phyloP scores from a whole-genome alignment of 208 protist genomes.

The Leishmania turanica region DNA sequence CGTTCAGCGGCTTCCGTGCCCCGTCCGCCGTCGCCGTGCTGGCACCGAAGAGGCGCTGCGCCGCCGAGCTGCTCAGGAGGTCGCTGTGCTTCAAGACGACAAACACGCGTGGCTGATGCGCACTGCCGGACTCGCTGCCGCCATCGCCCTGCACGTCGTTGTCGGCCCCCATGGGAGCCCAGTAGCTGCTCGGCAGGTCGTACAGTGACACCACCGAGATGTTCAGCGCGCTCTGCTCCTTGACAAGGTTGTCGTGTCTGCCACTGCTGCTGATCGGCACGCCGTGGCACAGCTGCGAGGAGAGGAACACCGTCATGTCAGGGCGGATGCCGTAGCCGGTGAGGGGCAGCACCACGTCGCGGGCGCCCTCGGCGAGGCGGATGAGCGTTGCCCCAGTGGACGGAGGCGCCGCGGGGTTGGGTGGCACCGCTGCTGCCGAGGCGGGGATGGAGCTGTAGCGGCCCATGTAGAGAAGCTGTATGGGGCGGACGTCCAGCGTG shows the following conservation, averaged over 20 bases:
- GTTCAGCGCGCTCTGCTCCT: constrained; percentile 52
- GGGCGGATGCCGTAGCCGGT: constrained; percentile 64
- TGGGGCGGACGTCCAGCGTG: constrained; percentile 47
- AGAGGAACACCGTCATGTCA: constrained; percentile 67
- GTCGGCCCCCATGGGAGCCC: not conserved
- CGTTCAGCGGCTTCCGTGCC: constrained; percentile 34
- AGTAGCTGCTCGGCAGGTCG: constrained; percentile 66
- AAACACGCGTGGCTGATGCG: constrained; percentile 32
- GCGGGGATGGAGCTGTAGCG: constrained; percentile 41
- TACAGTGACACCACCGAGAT: constrained; percentile 56
- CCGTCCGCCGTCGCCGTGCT: constrained; percentile 6
- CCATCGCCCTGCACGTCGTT: not conserved
- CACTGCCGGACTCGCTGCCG: not conserved
- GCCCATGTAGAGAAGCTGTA: constrained; percentile 60
- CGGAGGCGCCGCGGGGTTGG: constrained; percentile 1
- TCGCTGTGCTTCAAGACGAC: constrained; percentile 41
- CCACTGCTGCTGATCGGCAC: not conserved
- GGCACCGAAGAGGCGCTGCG: constrained; percentile 44
- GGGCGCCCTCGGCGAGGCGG: constrained; percentile 48
- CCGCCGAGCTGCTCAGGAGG: constrained; percentile 34
- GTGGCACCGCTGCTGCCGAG: not conserved
- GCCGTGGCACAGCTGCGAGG: constrained; percentile 37
- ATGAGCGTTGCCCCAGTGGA: constrained; percentile 31
- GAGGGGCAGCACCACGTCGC: constrained; percentile 59
- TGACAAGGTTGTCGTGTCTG: constrained; percentile 21